phyloP scores from a whole-genome alignment of 1,284 basidiomycete species.

The Vanrija humicola region DNA sequence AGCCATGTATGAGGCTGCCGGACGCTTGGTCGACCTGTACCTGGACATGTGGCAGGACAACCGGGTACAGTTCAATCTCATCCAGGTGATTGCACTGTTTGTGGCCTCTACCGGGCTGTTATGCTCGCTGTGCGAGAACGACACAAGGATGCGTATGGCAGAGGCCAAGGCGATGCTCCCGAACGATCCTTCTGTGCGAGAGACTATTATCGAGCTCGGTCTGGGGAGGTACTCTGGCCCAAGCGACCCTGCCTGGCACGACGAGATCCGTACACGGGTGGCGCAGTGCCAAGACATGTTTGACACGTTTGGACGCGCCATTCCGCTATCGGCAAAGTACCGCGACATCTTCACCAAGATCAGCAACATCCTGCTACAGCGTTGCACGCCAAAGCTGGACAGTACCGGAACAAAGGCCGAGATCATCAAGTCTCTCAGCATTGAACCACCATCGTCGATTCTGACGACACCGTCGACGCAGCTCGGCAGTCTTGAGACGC shows the following conservation, averaged over 20 bases:
- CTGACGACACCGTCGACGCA: too few species aligned
- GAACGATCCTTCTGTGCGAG: neutral
- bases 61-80: slow-evolving; percentile 29
- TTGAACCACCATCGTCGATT: too few species aligned
- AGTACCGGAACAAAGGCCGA: too few species aligned
- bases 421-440: too few species aligned
- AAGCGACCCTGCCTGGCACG: slow-evolving; percentile 19
- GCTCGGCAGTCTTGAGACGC: too few species aligned
- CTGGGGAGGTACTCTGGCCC: slow-evolving; percentile 10
- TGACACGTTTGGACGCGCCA: slow-evolving; percentile 25
- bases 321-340: slow-evolving; percentile 25
- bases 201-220: slow-evolving; percentile 9
- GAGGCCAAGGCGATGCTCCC: neutral
- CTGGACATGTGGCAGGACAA: slow-evolving; percentile 25
- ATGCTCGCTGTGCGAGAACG: slow-evolving; percentile 34
- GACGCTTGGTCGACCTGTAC: slow-evolving; percentile 27
- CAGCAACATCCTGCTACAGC: slow-evolving; percentile 12
- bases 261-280: slow-evolving; percentile 23
- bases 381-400: too few species aligned
- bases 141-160: slow-evolving; percentile 19
- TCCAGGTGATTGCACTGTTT: slow-evolving; percentile 31
- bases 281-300: slow-evolving; percentile 28
- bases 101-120: slow-evolving; percentile 30
- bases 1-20: slow-evolving; percentile 23
- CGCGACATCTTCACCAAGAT: slow-evolving; percentile 24